Base-by-base conservation (phyloP, 257 asterid genomes). In the Solanum paucissectum region DNA sequence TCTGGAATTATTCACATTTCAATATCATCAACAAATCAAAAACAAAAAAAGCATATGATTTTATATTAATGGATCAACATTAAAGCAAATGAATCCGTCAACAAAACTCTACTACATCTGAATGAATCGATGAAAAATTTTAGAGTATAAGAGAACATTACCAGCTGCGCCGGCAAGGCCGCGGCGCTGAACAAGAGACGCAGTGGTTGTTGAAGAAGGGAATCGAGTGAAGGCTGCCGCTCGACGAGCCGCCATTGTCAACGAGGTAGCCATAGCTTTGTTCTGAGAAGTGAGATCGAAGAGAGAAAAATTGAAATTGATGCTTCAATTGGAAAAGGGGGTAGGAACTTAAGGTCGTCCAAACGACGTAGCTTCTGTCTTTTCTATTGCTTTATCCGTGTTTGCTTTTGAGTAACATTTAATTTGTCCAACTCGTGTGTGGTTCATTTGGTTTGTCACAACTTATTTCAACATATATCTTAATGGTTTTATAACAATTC, bases 201-300 rank as follows among this genome's bases (percentile, higher is more conserved):
- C 8, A 27, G 85, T 46, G 85, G n/a, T 16, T 44, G 85, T 16
- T 44, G 85, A 79, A 10, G 85, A 14, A 18, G 85, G 68, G 42
- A 46, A 5, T 32, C 85, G 68, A 46, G 68, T 81, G 85, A 46
- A 81, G 32, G 86, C 10, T 18, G 71, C 86, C 5, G 21, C 86
- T 11, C 86, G 86, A 82, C 86, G 86, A 82, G 71, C 86, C 71
- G 71, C 71, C 69, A 49, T 82, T 49, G 86, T 82, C 86, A 82
- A 49, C 44, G 86, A 49, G 11, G 86, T 82, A 46, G 86, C 85
- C 85, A 79, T 79, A 62, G 66, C 14, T 46, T 79, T 79, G 36
- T 49, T 27, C 52, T 11, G 73, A 66, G 20, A 66, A 25, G 36
- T 77, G n/a, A 27, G 66, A 46, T 79, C 66, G 40, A 79, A 14